phyloP scores from a whole-genome alignment of 2,329 filamentous ascomycete genomes.

The Nemania diffusa region DNA sequence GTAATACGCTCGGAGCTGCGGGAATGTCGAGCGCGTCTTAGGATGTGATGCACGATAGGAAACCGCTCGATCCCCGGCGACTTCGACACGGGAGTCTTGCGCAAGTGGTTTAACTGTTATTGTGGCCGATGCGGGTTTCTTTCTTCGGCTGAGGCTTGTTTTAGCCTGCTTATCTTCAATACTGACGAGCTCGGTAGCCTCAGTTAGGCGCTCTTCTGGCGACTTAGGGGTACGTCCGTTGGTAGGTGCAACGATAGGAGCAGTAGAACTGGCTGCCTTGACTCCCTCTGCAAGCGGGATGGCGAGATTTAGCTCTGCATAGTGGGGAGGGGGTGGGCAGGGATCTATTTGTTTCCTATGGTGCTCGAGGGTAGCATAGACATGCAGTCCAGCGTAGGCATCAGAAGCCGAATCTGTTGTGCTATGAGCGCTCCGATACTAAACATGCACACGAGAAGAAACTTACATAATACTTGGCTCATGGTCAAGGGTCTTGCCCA shows the following conservation, averaged over 20 bases:
- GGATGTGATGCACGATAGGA: constrained; percentile 51
- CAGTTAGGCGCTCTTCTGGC: constrained; percentile 35
- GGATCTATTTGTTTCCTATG: constrained; percentile 74
- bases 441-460: background rate
- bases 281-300: constrained; percentile 65
- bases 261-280: constrained; percentile 36
- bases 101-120: constrained; percentile 1
- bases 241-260: constrained; percentile 31
- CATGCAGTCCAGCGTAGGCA: constrained; percentile 79
- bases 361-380: constrained; percentile 77
- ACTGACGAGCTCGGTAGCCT: constrained; percentile 40
- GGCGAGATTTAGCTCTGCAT: constrained; percentile 73
- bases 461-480: constrained; percentile 76
- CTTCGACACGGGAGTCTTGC: constrained; percentile 56
- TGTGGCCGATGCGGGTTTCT: constrained; percentile 21
- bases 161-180: constrained; percentile 38
- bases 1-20: constrained; percentile 67
- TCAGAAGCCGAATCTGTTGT: constrained; percentile 79
- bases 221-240: constrained; percentile 6
- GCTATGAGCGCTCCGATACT: constrained; percentile 43
- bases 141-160: background rate
- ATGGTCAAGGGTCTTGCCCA: constrained; percentile 74
- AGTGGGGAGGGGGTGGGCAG: constrained; percentile 74
- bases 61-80: constrained; percentile 55
- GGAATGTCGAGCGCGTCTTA: constrained; percentile 25